phyloP scores from a whole-genome alignment of 2,329 filamentous ascomycete genomes.

The Macroventuria anomochaeta region DNA sequence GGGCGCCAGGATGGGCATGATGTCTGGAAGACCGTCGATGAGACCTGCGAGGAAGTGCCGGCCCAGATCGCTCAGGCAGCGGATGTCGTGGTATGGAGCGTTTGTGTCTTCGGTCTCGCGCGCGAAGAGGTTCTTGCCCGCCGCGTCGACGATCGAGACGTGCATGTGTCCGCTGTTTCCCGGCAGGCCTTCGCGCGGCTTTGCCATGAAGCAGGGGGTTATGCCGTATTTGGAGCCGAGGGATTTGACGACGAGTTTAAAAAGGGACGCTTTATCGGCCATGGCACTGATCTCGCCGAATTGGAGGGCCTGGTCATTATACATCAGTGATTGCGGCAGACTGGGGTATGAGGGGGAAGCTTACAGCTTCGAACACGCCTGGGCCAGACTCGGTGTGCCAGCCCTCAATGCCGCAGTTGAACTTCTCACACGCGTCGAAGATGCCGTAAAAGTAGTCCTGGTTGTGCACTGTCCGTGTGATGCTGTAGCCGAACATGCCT shows the following conservation, averaged over 20 bases:
- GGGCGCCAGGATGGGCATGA: conserved; percentile 94
- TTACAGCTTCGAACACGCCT: conserved; percentile 89
- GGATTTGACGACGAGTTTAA: conserved; percentile 95
- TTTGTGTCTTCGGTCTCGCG: conserved; percentile 74
- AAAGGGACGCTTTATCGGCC: conserved; percentile 89
- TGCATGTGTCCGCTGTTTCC: conserved; percentile 98
- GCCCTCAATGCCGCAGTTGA: conserved; percentile 83
- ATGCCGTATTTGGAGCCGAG: conserved; percentile 87
- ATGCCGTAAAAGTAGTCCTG: conserved; percentile 91
- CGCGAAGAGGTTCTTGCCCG: conserved; percentile 84
- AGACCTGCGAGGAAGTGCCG: conserved; percentile 92
- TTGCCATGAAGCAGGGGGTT: conserved; percentile 98
- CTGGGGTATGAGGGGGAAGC: conserved; percentile 20
- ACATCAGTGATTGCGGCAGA: conserved; percentile 19
- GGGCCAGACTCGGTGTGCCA: conserved; percentile 97
- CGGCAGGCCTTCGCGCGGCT: conserved; percentile 86
- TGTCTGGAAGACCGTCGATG: conserved; percentile 84
- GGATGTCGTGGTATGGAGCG: conserved; percentile 65
- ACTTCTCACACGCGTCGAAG: conserved; percentile 78
- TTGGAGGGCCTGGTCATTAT: conserved; percentile 73
- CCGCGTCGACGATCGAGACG: conserved; percentile 80
- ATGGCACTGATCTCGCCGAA: conserved; percentile 87
- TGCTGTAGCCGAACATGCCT: conserved; percentile 94
- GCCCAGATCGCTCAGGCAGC: conserved; percentile 82
- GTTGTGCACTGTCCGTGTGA: conserved; percentile 86